These are phyloP conservation scores for Quillaja saponaria DNA, from an alignment of 306 rosid genomes.

Conservation along the genomic window DNA sequence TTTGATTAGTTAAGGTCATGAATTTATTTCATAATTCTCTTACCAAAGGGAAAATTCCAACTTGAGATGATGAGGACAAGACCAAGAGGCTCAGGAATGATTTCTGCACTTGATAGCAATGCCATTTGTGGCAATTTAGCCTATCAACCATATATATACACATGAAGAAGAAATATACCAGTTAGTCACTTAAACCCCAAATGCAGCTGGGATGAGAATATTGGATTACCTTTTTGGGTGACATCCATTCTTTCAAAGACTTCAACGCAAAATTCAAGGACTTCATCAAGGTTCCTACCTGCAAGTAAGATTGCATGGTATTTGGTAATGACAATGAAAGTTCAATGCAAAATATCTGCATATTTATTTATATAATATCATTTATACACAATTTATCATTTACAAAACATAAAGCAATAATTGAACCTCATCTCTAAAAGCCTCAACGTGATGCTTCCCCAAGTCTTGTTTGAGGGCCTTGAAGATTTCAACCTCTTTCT, in stretches of 20 bases:
- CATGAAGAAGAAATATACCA: too few relatives aligned
- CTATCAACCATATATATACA: slow-evolving; percentile 29
- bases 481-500: slow-evolving; percentile 49
- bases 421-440: slow-evolving; percentile 75
- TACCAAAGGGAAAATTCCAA: slow-evolving; percentile 86
- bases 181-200: neutral
- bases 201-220: neutral
- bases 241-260: slow-evolving; percentile 60
- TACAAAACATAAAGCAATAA: too few relatives aligned
- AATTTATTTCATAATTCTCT: slow-evolving; percentile 24
- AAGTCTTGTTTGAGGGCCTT: slow-evolving; percentile 63
- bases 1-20: neutral
- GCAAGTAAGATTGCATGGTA: slow-evolving; percentile 13
- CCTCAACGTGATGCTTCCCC: slow-evolving; percentile 70
- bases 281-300: slow-evolving; percentile 59
- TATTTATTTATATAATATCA: neutral
- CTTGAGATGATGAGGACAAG: slow-evolving; percentile 71
- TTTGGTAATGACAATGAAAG: too few relatives aligned
- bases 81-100: slow-evolving; percentile 77
- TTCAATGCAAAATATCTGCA: neutral
- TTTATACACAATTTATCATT: too few relatives aligned
- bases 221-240: slow-evolving; percentile 45
- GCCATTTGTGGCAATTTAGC: slow-evolving; percentile 68
- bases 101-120: slow-evolving; percentile 58
- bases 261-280: slow-evolving; percentile 47